phyloP scores from a whole-genome alignment of 768 basidiomycete genomes.

The Austroboletus eburneus region DNA sequence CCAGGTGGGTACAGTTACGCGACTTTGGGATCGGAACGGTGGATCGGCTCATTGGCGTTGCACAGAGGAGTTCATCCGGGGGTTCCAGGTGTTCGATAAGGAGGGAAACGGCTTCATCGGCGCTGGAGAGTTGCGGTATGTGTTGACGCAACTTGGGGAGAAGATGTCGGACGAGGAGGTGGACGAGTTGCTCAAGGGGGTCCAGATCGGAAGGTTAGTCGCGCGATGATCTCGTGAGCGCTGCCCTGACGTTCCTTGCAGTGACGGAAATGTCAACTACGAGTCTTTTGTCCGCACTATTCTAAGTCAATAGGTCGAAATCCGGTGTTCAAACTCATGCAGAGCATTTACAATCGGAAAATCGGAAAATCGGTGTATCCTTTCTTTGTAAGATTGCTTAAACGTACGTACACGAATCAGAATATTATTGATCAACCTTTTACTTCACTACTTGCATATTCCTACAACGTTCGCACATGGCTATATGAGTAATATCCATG shows the following conservation, averaged over 20 bases:
- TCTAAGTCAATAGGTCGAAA: slow-evolving; percentile 63
- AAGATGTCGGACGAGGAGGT: slow-evolving; percentile 99
- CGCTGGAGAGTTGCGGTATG: slow-evolving; percentile 65
- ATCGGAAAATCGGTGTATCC: no score
- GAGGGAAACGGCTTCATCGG: slow-evolving; percentile 72
- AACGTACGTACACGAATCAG: not conserved
- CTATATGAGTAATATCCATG: no score
- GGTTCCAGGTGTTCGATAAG: slow-evolving; percentile 97
- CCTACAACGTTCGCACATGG: no score
- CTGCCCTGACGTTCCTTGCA: slow-evolving; percentile 28
- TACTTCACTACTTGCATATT: no score
- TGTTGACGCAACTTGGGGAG: slow-evolving; percentile 94
- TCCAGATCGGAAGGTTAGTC: slow-evolving; percentile 85
- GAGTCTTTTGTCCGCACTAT: slow-evolving; percentile 96
- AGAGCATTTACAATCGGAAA: no score
- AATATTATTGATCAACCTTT: no score
- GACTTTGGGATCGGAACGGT: not conserved
- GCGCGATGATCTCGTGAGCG: not conserved
- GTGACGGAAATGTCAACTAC: slow-evolving; percentile 97
- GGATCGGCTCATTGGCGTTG: no score
- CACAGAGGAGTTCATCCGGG: slow-evolving; percentile 98
- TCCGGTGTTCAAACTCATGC: not conserved
- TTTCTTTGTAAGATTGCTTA: no score
- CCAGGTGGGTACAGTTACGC: slow-evolving; percentile 73
- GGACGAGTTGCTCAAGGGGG: slow-evolving; percentile 94